Percentiles rank a stretch among this genome's conserved stretches.
Evolutionary conservation across 2,329 filamentous ascomycete genomes (phyloP).

Genomic region (Ascocoryne sarcoides): DNA sequence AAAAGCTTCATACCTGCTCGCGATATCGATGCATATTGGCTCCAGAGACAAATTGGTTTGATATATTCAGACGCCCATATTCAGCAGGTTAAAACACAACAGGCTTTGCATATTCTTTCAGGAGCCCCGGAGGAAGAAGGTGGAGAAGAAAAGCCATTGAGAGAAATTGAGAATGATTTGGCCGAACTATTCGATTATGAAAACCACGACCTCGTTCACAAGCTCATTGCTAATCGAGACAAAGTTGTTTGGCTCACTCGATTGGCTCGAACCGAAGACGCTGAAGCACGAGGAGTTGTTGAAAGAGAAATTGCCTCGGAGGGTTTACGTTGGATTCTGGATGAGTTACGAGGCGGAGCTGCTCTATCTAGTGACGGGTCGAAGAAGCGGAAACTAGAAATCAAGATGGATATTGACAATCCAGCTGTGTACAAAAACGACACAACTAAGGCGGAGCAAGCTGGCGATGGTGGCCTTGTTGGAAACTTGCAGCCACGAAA

Average conservation of each 20-base stretch:
- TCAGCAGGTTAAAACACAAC: slow-evolving; percentile 84
- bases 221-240: slow-evolving; percentile 83
- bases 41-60: slow-evolving; percentile 83
- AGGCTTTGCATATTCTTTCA: slow-evolving; percentile 74
- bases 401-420: slow-evolving; percentile 91
- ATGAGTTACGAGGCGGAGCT: slow-evolving; percentile 76
- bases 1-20: slow-evolving; percentile 65
- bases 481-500: slow-evolving; percentile 81
- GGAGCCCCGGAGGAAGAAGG: slow-evolving; percentile 66
- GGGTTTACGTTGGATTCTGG: slow-evolving; percentile 76
- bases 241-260: slow-evolving; percentile 94
- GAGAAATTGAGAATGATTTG: slow-evolving; percentile 94
- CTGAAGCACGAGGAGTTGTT: slow-evolving; percentile 64
- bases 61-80: slow-evolving; percentile 87
- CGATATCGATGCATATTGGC: slow-evolving; percentile 95
- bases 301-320: slow-evolving; percentile 89
- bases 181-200: slow-evolving; percentile 99
- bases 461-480: slow-evolving; percentile 58
- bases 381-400: slow-evolving; percentile 64
- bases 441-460: slow-evolving; percentile 41
- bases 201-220: slow-evolving; percentile 84
- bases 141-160: slow-evolving; percentile 73
- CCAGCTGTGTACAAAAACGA: slow-evolving; percentile 49
- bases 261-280: slow-evolving; percentile 73
- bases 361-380: slow-evolving; percentile 44